Conservation (phyloP, 306 rosid genomes). For the Vigna hirtella region DNA sequence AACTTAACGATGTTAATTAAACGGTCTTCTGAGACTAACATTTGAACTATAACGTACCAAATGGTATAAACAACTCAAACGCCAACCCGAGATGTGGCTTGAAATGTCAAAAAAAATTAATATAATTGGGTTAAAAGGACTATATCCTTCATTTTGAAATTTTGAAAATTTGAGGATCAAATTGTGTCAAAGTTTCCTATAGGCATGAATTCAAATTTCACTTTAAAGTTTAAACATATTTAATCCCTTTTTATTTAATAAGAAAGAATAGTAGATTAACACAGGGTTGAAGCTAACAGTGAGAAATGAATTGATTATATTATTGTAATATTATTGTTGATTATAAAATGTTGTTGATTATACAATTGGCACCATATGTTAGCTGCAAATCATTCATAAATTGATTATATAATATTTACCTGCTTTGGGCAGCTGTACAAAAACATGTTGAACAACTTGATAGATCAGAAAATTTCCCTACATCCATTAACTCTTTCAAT, state of each 20-base stretch:
- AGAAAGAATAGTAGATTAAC: constrained; percentile 4
- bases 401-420: constrained; percentile 27
- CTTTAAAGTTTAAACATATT: no score
- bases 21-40: no score
- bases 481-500: constrained; percentile 65
- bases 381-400: neutral
- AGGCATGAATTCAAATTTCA: no score
- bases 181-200: no score
- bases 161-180: no score
- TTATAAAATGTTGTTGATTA: neutral
- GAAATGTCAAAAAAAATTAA: no score
- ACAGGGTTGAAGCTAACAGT: neutral
- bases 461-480: constrained; percentile 59
- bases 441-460: constrained; percentile 56
- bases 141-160: no score
- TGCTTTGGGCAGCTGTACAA: constrained; percentile 59
- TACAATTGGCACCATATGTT: neutral
- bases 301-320: neutral
- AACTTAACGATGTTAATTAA: no score
- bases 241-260: constrained; percentile 1
- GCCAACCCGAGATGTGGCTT: no score
- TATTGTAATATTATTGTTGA: neutral
- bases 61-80: no score
- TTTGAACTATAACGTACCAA: no score
- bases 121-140: no score